These are phyloP conservation scores for Coleophoma crateriformis DNA, from an alignment of 2,329 filamentous ascomycete genomes.

Conservation along the genomic window DNA sequence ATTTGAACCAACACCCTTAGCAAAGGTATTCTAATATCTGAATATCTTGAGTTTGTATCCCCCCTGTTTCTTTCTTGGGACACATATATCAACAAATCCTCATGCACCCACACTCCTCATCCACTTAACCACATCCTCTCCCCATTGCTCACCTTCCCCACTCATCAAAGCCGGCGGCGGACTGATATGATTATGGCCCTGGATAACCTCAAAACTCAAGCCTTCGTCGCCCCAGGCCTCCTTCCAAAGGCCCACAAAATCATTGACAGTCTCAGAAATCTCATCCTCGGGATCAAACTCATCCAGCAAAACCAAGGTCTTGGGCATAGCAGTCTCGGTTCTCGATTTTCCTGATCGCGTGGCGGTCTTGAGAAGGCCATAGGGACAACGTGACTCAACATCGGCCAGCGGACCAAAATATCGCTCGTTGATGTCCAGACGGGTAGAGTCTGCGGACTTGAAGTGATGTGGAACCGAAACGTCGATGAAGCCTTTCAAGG, in stretches of 20 bases:
- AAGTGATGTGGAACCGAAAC: slow-evolving; percentile 20
- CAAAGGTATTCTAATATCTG: too few relatives aligned
- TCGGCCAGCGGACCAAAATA: slow-evolving; percentile 16
- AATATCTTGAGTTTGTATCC: too few relatives aligned
- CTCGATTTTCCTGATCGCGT: slow-evolving; percentile 11
- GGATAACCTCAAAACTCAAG: slow-evolving; percentile 10
- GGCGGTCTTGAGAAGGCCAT: slow-evolving; percentile 12
- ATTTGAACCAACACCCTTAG: too few relatives aligned
- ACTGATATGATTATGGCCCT: slow-evolving; percentile 26
- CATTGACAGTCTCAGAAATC: slow-evolving; percentile 17
- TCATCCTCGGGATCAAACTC: slow-evolving; percentile 24
- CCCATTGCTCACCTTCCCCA: slow-evolving; percentile 24
- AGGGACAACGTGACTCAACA: slow-evolving; percentile 9
- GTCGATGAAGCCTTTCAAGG: slow-evolving; percentile 16
- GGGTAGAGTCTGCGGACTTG: not conserved
- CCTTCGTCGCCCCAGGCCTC: slow-evolving; percentile 15
- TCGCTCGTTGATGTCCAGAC: slow-evolving; percentile 8
- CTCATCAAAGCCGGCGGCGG: slow-evolving; percentile 18
- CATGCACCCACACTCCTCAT: slow-evolving; percentile 8
- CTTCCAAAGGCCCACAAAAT: slow-evolving; percentile 20
- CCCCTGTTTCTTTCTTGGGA: too few relatives aligned
- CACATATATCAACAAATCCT: too few relatives aligned
- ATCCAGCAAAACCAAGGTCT: slow-evolving; percentile 14
- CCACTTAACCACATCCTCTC: slow-evolving; percentile 19
- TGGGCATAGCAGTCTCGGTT: slow-evolving; percentile 14